Evolutionary conservation across 225 moss, liverwort and hornwort species (phyloP).

Genomic region (Bryum argenteum): DNA sequence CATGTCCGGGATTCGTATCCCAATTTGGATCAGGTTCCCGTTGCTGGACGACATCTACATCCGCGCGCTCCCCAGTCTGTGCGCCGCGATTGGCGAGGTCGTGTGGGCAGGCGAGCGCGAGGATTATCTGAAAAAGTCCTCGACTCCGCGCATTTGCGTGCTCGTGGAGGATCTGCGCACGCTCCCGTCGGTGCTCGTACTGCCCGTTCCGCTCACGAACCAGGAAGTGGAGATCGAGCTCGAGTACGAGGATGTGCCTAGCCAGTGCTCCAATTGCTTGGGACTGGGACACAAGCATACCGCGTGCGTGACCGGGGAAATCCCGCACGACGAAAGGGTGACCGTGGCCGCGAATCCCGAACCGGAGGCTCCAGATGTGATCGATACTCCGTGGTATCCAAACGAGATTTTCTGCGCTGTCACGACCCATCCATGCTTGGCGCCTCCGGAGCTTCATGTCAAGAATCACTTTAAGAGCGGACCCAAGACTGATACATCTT

Average conservation of each 20-base stretch:
- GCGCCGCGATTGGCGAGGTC: conserved; percentile 48
- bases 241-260: conserved; percentile 48
- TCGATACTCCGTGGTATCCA: conserved; percentile 33
- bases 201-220: conserved; percentile 40
- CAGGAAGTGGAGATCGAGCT: conserved; percentile 46
- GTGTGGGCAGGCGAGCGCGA: conserved; percentile 46
- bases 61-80: conserved; percentile 41
- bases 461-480: conserved; percentile 45
- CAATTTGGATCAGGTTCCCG: conserved; percentile 52
- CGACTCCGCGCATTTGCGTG: conserved; percentile 49
- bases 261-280: conserved; percentile 48
- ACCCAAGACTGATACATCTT: conserved; percentile 25
- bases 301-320: conserved; percentile 29
- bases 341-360: conserved; percentile 23
- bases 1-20: conserved; percentile 52
- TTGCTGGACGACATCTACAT: conserved; percentile 47
- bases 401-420: conserved; percentile 35
- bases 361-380: conserved; percentile 15
- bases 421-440: conserved; percentile 37
- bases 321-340: conserved; percentile 29
- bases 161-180: conserved; percentile 43
- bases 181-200: conserved; percentile 45
- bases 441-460: conserved; percentile 47
- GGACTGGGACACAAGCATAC: conserved; percentile 48
- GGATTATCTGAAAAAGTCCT: conserved; percentile 48